These are phyloP conservation scores for Hanseniaspora taiwanica DNA, from an alignment of 805 yeast species.

Conservation along the genomic window DNA sequence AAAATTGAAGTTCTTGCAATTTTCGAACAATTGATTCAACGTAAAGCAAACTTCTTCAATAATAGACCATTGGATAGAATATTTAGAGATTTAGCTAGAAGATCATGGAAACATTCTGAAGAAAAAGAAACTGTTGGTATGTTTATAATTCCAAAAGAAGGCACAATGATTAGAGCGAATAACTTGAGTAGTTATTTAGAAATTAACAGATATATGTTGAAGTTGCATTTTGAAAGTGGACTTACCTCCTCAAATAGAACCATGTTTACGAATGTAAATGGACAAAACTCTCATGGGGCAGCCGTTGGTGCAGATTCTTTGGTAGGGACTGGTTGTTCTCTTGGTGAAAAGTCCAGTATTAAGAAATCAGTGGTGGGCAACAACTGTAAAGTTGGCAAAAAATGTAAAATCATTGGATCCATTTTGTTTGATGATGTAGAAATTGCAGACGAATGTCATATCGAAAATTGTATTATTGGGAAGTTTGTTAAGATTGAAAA, in stretches of 20 bases:
- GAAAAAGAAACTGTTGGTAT: constrained; percentile 52
- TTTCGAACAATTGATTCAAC: constrained; percentile 25
- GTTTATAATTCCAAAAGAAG: constrained; percentile 54
- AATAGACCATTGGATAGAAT: constrained; percentile 49
- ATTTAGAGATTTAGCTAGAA: constrained; percentile 75
- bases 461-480: constrained; percentile 85
- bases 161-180: constrained; percentile 64
- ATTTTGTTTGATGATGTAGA: constrained; percentile 57
- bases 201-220: constrained; percentile 70
- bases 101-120: constrained; percentile 75
- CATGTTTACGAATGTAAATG: constrained; percentile 6
- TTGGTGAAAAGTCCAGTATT: constrained; percentile 77
- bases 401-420: constrained; percentile 81
- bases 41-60: constrained; percentile 14
- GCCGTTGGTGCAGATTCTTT: constrained; percentile 79
- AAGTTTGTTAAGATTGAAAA: constrained; percentile 45
- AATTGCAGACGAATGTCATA: constrained; percentile 60
- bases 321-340: constrained; percentile 50
- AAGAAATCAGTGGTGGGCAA: constrained; percentile 75
- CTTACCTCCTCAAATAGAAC: constrained; percentile 14
- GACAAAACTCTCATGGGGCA: constrained; percentile 24
- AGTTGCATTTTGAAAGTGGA: constrained; percentile 38
- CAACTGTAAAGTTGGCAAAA: constrained; percentile 64
- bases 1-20: constrained; percentile 39
- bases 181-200: constrained; percentile 77